A percentile compares a stretch with the other conserved stretches of the same genome.
Conservation (phyloP, 1,284 basidiomycete species). For the Ustilago cynodontis region DNA sequence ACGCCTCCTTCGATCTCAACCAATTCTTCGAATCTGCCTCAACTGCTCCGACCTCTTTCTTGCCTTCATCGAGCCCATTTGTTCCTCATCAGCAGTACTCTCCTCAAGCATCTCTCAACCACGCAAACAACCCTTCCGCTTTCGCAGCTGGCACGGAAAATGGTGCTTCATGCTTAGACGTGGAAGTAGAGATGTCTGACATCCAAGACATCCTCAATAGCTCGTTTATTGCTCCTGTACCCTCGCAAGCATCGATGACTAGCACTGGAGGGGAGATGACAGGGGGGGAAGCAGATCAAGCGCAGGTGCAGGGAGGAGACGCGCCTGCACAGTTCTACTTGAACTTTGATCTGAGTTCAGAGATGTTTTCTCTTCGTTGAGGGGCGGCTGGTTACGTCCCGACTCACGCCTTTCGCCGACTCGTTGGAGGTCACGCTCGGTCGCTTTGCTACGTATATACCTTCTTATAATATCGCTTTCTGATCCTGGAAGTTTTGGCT, state of each 20-base stretch:
- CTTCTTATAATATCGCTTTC: neutral
- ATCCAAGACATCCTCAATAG: slow-evolving; percentile 17
- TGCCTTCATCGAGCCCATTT: neutral
- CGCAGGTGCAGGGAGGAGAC: neutral
- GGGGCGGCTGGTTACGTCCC: slow-evolving; percentile 6
- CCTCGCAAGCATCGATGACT: neutral
- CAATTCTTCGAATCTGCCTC: slow-evolving; percentile 15
- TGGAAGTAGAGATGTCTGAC: slow-evolving; percentile 27
- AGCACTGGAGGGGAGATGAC: neutral
- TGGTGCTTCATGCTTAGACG: slow-evolving; percentile 5
- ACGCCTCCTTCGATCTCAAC: slow-evolving; percentile 9
- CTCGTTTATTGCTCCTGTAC: slow-evolving; percentile 3
- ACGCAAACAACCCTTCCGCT: neutral
- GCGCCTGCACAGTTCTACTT: slow-evolving; percentile 12
- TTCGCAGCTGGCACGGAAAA: neutral
- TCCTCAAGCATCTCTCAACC: neutral
- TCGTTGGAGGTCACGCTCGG: neutral
- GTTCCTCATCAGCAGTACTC: slow-evolving; percentile 9
- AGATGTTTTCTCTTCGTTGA: slow-evolving; percentile 14
- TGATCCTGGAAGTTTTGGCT: neutral
- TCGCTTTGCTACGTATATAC: neutral
- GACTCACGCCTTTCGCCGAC: neutral
- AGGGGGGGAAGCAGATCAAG: neutral
- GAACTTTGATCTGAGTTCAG: slow-evolving; percentile 30
- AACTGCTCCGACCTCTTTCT: neutral